Conservation (phyloP, 2,329 filamentous ascomycete genomes). For the Ophidiomyces ophidiicola region DNA sequence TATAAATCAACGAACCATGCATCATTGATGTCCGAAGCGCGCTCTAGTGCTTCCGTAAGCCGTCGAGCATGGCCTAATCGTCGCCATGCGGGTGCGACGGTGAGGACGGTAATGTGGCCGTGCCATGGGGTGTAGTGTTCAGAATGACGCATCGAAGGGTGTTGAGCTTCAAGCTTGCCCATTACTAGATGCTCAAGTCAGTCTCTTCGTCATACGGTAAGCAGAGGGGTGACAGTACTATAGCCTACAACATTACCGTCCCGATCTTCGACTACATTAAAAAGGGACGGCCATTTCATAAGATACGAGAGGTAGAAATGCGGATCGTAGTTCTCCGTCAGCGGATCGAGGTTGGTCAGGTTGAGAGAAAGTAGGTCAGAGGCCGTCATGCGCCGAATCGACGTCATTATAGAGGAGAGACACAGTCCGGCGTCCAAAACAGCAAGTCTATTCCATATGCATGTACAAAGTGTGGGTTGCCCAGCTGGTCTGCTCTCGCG, state of each 20-base stretch:
- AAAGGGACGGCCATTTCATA: slow-evolving; percentile 88
- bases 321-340: slow-evolving; percentile 96
- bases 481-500: neutral
- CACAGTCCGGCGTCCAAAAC: no score
- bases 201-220: neutral
- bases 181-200: slow-evolving; percentile 52
- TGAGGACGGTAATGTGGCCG: slow-evolving; percentile 91
- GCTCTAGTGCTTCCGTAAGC: slow-evolving; percentile 68
- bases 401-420: slow-evolving; percentile 50
- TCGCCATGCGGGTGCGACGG: slow-evolving; percentile 74
- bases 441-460: no score
- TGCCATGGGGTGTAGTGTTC: slow-evolving; percentile 98
- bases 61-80: slow-evolving; percentile 77
- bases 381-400: slow-evolving; percentile 72
- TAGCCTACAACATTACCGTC: slow-evolving; percentile 88
- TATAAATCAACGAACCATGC: slow-evolving; percentile 96
- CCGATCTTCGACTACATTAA: slow-evolving; percentile 78
- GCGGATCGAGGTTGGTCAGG: slow-evolving; percentile 84
- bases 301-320: slow-evolving; percentile 94
- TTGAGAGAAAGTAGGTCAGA: slow-evolving; percentile 81
- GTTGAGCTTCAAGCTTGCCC: slow-evolving; percentile 87
- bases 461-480: no score
- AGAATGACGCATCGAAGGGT: slow-evolving; percentile 59
- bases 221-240: slow-evolving; percentile 56
- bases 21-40: slow-evolving; percentile 66